These are phyloP conservation scores for Apophysomyces variabilis DNA, from an alignment of 371 early-diverging fungal species.

Conservation along the genomic window DNA sequence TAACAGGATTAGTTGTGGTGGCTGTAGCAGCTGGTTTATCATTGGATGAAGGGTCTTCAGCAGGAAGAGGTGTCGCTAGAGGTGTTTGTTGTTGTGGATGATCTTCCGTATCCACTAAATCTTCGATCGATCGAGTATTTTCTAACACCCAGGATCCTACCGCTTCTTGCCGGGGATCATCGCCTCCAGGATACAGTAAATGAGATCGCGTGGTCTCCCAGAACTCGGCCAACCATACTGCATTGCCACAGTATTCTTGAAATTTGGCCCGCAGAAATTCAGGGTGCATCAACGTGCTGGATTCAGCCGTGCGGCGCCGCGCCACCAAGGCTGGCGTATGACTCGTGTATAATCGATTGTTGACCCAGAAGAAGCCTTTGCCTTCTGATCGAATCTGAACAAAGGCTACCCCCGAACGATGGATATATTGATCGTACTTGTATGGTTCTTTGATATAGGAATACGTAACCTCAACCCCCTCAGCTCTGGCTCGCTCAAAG, in stretches of 20 bases:
- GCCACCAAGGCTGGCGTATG: conserved; percentile 58
- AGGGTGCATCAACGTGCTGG: conserved; percentile 46
- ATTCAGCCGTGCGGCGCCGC: conserved; percentile 35
- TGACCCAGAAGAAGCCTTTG: conserved; percentile 88
- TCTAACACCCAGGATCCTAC: conserved; percentile 45
- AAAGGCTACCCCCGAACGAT: conserved; percentile 90
- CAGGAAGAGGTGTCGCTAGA: too few relatives aligned
- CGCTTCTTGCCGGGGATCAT: conserved; percentile 19
- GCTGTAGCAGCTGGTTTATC: background rate
- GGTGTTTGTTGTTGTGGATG: conserved; percentile 11
- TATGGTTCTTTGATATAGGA: conserved; percentile 73
- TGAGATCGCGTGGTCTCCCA: conserved; percentile 60
- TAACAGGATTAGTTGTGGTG: background rate
- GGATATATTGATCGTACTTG: conserved; percentile 89
- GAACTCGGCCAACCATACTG: conserved; percentile 55
- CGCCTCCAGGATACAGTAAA: conserved; percentile 29
- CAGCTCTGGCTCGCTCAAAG: conserved; percentile 55
- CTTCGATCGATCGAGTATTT: conserved; percentile 36
- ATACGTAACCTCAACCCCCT: conserved; percentile 61
- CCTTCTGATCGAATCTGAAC: conserved; percentile 81
- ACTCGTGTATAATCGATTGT: conserved; percentile 81
- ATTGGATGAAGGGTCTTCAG: background rate
- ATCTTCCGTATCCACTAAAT: conserved; percentile 14
- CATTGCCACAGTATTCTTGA: conserved; percentile 59
- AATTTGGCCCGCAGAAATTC: conserved; percentile 61